Evolutionary conservation across 768 basidiomycete species (phyloP), one percentile per base, ranked within the genome.

Genomic region (Trichaptum fuscoviolaceum): DNA sequence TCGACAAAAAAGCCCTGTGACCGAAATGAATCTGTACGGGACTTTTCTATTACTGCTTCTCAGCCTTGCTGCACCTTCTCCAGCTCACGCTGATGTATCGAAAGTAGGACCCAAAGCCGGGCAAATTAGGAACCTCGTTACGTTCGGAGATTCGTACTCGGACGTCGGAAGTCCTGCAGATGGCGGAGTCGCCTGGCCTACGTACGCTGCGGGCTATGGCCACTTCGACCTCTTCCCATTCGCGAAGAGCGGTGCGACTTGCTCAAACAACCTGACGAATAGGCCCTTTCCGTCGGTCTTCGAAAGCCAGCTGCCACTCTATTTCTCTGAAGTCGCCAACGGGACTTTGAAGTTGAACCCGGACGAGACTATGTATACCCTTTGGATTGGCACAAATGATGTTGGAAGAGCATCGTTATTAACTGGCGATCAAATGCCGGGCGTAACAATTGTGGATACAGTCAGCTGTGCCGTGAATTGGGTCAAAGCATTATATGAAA

Each of bases 351-450:
- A 68, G 20, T 71, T 84, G 35, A 65, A 74, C 17, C 72, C 82
- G 0, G 73, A 77, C 1, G 78, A 85, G 60, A 89, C 88, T 0
- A 68, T 89, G 1, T 89, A 86, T 72, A 84, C 85, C 0, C 77
- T 89, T 7, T 90, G 88, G 88, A 86, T 89, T 67, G 87, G 88
- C 17, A 87, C 86, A 2, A 86, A 79, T 64, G 89, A 90, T 71
- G 79, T 90, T 4, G 88, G 88, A 1, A 80, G 72, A 12, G 78
- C 78, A 61, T 81, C 83, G 5, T 76, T 90, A 34, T 68, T 89
- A 12, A 86, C 85, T 0, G 87, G 86, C 0, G 77, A 77, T 23
- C 78, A 81, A 66, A 74, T 65, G 0, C 73, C 77, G 1, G 75
- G 75, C 0, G 85, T 85, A 18, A 87, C 84, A 1, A 73, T 90